Evolutionary conservation across 768 basidiomycete species (phyloP).

Genomic region (Tulasnella sp.): DNA sequence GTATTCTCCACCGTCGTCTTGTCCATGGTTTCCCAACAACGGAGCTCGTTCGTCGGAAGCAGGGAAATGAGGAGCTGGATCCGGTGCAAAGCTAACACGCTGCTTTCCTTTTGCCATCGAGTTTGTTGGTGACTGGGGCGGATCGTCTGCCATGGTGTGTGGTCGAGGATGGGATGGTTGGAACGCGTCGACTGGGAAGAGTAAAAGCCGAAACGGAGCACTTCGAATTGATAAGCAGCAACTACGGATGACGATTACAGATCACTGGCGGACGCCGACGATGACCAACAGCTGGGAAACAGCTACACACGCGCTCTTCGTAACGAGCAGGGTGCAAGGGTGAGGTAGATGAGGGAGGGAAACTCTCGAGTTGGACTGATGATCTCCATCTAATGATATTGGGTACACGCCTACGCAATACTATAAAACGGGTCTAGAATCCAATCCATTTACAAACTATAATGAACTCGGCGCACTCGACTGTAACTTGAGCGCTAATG

Average conservation of each 20-base stretch:
- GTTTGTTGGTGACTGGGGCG: not conserved
- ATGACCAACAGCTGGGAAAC: not conserved
- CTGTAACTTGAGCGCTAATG: not conserved
- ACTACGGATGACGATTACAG: not conserved
- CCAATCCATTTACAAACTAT: not conserved
- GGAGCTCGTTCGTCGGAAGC: conserved; percentile 8
- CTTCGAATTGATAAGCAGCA: not conserved
- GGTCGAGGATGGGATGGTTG: not conserved
- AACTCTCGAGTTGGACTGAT: not conserved
- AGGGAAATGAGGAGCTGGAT: not conserved
- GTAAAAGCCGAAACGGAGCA: not conserved
- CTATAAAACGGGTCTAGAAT: not conserved
- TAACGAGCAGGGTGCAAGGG: not conserved
- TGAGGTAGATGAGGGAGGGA: not conserved
- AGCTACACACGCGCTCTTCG: not conserved
- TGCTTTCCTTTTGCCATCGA: conserved; percentile 3
- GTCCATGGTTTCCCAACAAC: not conserved
- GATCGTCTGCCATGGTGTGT: conserved; percentile 5
- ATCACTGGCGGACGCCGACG: not conserved
- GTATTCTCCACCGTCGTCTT: conserved; percentile 5
- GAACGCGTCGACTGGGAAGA: not conserved
- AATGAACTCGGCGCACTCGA: not conserved
- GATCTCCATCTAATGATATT: not conserved
- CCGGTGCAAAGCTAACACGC: conserved; percentile 15
- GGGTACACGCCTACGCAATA: not conserved